These are phyloP conservation scores for Solanum piurae DNA, from an alignment of 257 asterid species.

Conservation along the genomic window DNA sequence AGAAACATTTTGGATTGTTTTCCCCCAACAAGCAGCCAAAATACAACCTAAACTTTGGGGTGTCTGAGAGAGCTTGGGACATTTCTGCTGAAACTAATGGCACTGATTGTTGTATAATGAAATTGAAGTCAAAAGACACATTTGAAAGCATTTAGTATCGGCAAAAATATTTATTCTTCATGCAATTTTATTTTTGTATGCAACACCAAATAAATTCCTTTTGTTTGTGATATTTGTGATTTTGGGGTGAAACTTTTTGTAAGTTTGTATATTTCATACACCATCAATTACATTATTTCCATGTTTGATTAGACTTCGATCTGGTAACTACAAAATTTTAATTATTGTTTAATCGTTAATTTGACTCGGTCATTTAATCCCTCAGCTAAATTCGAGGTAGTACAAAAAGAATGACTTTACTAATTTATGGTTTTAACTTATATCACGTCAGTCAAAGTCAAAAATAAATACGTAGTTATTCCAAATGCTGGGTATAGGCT, in stretches of 20 bases:
- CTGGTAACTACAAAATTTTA: background rate
- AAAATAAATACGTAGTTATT: too few species aligned
- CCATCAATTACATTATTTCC: background rate
- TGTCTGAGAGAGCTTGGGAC: background rate
- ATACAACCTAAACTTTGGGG: conserved; percentile 6
- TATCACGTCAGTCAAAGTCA: too few species aligned
- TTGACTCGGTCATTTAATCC: background rate
- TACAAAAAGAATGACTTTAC: background rate
- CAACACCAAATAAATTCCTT: background rate
- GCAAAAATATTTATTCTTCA: background rate
- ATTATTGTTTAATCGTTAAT: background rate
- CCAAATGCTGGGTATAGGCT: too few species aligned
- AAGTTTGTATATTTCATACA: background rate
- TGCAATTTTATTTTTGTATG: background rate
- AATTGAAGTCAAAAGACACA: too few species aligned
- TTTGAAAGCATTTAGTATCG: too few species aligned
- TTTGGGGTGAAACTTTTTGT: background rate
- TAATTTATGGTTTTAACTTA: background rate
- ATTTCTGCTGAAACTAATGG: background rate
- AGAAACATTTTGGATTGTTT: background rate
- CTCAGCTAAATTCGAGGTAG: background rate
- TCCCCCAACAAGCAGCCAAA: conserved; percentile 11
- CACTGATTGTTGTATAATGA: too few species aligned
- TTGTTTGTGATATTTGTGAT: background rate
- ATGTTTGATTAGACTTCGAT: background rate